Evolutionary conservation across 202 grass and related monocot genomes (phyloP).

Genomic region (Brachypodium distachyon): DNA sequence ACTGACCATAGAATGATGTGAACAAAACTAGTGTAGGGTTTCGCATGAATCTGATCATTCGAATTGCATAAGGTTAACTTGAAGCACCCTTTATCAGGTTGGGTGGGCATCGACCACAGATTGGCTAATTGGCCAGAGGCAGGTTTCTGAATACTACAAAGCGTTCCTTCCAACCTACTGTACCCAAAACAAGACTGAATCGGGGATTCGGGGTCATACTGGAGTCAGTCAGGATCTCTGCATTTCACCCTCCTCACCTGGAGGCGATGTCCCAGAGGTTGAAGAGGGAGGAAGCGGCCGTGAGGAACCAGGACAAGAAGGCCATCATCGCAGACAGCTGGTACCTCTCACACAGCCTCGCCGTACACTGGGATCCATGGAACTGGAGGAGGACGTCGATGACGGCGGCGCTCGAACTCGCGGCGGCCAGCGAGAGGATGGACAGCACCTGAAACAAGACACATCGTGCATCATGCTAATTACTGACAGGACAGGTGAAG

Average conservation of each 20-base stretch:
- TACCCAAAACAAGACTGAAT: not conserved
- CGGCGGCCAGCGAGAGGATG: conserved; percentile 62
- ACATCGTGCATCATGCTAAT: not conserved
- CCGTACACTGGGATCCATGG: conserved; percentile 42
- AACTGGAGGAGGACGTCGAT: conserved; percentile 60
- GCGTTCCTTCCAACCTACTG: not conserved
- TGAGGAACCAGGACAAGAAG: conserved; percentile 85
- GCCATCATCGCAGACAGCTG: conserved; percentile 76
- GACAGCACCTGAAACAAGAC: conserved; percentile 45
- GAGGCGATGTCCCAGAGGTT: conserved; percentile 83
- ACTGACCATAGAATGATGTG: not conserved
- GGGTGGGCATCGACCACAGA: not conserved
- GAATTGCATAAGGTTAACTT: not conserved
- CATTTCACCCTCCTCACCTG: conserved; percentile 1
- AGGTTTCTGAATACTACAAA: not conserved
- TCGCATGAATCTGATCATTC: not conserved
- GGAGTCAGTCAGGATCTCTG: not conserved
- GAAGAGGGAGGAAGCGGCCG: conserved; percentile 63
- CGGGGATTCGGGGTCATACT: not conserved
- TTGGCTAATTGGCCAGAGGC: not conserved
- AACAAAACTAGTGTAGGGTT: not conserved
- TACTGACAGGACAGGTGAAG: not conserved
- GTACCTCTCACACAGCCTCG: conserved; percentile 66
- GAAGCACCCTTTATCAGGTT: not conserved
- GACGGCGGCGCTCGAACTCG: conserved; percentile 64